Evolutionary conservation across 2,329 filamentous ascomycete genomes (phyloP).

Genomic region (Lecanicillium sp.): DNA sequence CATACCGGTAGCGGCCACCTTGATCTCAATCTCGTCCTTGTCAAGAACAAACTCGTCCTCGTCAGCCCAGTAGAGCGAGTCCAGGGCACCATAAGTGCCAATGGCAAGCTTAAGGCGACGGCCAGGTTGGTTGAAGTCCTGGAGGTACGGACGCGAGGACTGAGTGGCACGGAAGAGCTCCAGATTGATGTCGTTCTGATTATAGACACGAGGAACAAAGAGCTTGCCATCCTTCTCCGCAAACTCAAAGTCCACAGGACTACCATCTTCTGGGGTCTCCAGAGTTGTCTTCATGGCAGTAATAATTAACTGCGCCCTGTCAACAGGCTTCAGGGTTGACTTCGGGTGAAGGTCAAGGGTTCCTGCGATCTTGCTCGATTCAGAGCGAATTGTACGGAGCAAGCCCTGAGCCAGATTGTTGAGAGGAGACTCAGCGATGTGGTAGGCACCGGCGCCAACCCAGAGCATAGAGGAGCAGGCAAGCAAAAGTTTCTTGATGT

Average conservation of each 20-base stretch:
- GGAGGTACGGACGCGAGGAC: constrained; percentile 22
- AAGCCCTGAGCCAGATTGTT: constrained; percentile 41
- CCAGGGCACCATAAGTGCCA: constrained; percentile 31
- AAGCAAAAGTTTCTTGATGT: constrained; percentile 31
- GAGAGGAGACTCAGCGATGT: constrained; percentile 29
- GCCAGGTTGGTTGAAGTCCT: constrained; percentile 32
- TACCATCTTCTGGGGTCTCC: constrained; percentile 15
- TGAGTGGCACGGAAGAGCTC: constrained; percentile 23
- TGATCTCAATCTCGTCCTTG: constrained; percentile 35
- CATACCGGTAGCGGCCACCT: constrained; percentile 37
- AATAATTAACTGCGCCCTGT: constrained; percentile 28
- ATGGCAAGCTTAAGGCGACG: constrained; percentile 34
- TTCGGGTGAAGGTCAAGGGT: constrained; percentile 40
- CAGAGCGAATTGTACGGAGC: constrained; percentile 40
- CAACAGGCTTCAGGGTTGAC: constrained; percentile 24
- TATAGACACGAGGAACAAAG: constrained; percentile 25
- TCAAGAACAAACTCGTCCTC: constrained; percentile 23
- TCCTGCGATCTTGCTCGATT: constrained; percentile 37
- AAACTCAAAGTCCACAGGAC: constrained; percentile 25
- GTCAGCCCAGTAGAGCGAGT: constrained; percentile 36
- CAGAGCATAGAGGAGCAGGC: constrained; percentile 32
- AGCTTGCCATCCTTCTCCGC: constrained; percentile 23
- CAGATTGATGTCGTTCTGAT: constrained; percentile 22
- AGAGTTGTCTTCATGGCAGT: constrained; percentile 20
- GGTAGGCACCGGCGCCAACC: constrained; percentile 35